Conservation (phyloP, 2,329 filamentous ascomycete genomes). For the Falciphora oryzae region DNA sequence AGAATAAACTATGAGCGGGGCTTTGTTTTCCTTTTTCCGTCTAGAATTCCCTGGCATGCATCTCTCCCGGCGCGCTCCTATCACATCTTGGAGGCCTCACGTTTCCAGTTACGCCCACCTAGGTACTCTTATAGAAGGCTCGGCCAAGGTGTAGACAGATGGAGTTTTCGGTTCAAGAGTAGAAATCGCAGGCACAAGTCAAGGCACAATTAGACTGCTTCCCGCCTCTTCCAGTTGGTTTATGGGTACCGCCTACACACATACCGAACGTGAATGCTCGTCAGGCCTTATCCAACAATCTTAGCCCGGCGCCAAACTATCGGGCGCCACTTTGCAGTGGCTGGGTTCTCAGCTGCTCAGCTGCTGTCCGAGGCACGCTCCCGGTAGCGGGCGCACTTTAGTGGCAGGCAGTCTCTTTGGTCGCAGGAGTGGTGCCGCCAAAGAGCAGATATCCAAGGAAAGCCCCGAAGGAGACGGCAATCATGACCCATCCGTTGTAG, state of each 20-base stretch:
- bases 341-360: too few relatives aligned
- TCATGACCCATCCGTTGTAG: slow-evolving; percentile 99
- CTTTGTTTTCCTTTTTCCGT: background rate
- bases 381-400: slow-evolving; percentile 33
- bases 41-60: too few relatives aligned
- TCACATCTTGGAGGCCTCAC: too few relatives aligned
- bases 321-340: too few relatives aligned
- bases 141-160: background rate
- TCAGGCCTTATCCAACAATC: too few relatives aligned
- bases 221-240: too few relatives aligned
- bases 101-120: too few relatives aligned
- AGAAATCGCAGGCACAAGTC: too few relatives aligned
- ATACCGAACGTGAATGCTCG: background rate
- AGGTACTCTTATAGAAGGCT: background rate
- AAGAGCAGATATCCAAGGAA: slow-evolving; percentile 85
- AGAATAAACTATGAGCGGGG: slow-evolving; percentile 7
- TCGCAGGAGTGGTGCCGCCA: slow-evolving; percentile 61
- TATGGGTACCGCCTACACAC: background rate
- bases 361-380: background rate
- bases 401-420: slow-evolving; percentile 89
- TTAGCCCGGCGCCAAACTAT: too few relatives aligned
- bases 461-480: slow-evolving; percentile 80
- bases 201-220: too few relatives aligned
- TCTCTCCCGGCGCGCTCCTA: too few relatives aligned
- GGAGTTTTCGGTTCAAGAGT: too few relatives aligned